Conservation (phyloP, 257 asterid genomes). For the Capsicum rhomboideum region DNA sequence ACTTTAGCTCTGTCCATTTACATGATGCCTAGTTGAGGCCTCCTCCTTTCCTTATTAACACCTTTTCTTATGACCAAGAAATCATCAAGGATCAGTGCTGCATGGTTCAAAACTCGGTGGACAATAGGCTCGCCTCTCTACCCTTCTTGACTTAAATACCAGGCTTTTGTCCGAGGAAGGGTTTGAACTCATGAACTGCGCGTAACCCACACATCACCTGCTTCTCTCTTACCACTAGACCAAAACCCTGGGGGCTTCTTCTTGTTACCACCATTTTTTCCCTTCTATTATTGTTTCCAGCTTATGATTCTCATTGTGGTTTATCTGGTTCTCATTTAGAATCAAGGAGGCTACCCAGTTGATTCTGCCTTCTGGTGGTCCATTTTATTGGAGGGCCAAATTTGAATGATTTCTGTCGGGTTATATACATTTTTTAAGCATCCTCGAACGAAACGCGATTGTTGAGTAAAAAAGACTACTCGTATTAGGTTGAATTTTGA, state of each 20-base stretch:
- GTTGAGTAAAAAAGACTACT: background rate
- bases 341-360: background rate
- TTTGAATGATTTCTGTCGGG: background rate
- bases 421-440: background rate
- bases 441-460: background rate
- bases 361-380: background rate
- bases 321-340: background rate
- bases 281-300: background rate
- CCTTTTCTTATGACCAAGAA: background rate
- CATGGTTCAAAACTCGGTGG: too few species aligned
- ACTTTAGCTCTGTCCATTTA: background rate
- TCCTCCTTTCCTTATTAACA: background rate
- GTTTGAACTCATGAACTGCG: too few species aligned
- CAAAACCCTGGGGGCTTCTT: too few species aligned
- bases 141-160: too few species aligned
- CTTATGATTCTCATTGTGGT: background rate
- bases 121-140: too few species aligned
- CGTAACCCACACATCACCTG: too few species aligned
- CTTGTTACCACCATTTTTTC: background rate
- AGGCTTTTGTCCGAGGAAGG: too few species aligned
- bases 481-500: background rate
- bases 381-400: background rate
- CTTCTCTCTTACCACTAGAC: too few species aligned
- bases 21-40: background rate
- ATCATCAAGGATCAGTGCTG: too few species aligned